These are phyloP conservation scores for Casuarina equisetifolia DNA, from an alignment of 306 rosid genomes.

Conservation along the genomic window DNA sequence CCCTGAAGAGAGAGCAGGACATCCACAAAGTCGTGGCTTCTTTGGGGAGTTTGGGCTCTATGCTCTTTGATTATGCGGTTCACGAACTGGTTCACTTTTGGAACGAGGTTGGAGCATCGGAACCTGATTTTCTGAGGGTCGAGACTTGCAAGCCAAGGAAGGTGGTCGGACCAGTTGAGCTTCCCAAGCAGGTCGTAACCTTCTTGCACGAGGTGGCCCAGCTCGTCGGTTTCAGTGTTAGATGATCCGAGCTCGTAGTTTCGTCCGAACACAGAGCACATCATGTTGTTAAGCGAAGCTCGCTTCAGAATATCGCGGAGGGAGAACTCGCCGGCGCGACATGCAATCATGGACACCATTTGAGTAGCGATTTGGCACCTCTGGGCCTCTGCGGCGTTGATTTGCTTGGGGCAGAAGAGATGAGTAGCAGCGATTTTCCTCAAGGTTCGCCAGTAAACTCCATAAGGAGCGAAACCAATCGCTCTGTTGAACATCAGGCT, in stretches of 20 bases:
- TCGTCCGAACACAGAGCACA: conserved; percentile 85
- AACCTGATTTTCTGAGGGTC: conserved; percentile 70
- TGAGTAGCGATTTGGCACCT: conserved; percentile 50
- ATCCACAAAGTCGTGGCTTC: conserved; percentile 68
- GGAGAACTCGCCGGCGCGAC: neutral
- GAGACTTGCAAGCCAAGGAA: conserved; percentile 60
- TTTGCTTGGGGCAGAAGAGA: conserved; percentile 80
- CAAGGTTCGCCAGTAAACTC: conserved; percentile 82
- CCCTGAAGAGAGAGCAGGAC: conserved; percentile 81
- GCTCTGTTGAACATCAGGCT: conserved; percentile 84
- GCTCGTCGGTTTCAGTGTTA: conserved; percentile 39
- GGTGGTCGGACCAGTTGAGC: conserved; percentile 88
- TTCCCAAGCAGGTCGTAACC: conserved; percentile 79
- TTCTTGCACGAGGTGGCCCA: conserved; percentile 59
- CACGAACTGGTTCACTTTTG: conserved; percentile 76
- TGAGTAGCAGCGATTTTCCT: conserved; percentile 72
- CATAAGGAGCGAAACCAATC: conserved; percentile 85
- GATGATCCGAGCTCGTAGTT: conserved; percentile 30
- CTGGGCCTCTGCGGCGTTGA: conserved; percentile 58
- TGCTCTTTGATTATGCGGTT: conserved; percentile 58
- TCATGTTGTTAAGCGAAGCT: conserved; percentile 76
- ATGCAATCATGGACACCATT: conserved; percentile 33
- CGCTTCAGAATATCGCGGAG: conserved; percentile 47
- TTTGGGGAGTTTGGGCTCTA: conserved; percentile 32
- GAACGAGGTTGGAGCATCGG: conserved; percentile 64